Evolutionary conservation across 768 basidiomycete species (phyloP), one percentile per base, ranked within the genome.

Genomic region (Jaapia argillacea): DNA sequence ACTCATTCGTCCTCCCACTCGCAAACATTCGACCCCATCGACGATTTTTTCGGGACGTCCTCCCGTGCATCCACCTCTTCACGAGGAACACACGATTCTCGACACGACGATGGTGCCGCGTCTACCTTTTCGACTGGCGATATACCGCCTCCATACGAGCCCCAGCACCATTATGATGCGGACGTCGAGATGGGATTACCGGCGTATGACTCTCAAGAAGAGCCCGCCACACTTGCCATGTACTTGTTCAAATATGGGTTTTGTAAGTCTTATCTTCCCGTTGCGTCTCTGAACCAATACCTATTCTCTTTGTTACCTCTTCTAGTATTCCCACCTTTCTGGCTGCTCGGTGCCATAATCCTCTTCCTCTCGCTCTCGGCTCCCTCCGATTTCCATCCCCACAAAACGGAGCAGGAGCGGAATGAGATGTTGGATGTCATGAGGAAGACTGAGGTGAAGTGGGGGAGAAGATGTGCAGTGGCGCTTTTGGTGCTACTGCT

Each of bases 221-320:
- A 69, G 55, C 70, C 67, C 24, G 48, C 55, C 28, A 71, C 71
- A 35, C 64, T 74, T 44, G 71, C 70, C 1, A 63, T 57, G 55
- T 67, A 68, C 49, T 59, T 74, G 28, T 74, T 74, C 62, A 69
- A 64, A 47, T 69, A 65, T 23, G 72, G 73, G 20, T 74, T 74
- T 52, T 23, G 72, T 74, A 48, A 55, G 72, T 64, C 27, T 47
- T 28, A 4, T 39, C 4, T 7, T 14, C 24, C 13, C 23, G 23
- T 5, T 1, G 4, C 5, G 16, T 16, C 6, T 39, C 12, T 26
- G 10, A 10, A 20, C n/a, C 36, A 16, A 33, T 24, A 21, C 4
- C 13, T 3, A 26, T 41, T 42, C 26, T 45, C 43, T 41, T 23
- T 24, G n/a, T n/a, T n/a, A n/a, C n/a, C n/a, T 45, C 13, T 48